phyloP scores from a whole-genome alignment of 2,329 filamentous ascomycete species.

The Fusarium chlamydosporum region DNA sequence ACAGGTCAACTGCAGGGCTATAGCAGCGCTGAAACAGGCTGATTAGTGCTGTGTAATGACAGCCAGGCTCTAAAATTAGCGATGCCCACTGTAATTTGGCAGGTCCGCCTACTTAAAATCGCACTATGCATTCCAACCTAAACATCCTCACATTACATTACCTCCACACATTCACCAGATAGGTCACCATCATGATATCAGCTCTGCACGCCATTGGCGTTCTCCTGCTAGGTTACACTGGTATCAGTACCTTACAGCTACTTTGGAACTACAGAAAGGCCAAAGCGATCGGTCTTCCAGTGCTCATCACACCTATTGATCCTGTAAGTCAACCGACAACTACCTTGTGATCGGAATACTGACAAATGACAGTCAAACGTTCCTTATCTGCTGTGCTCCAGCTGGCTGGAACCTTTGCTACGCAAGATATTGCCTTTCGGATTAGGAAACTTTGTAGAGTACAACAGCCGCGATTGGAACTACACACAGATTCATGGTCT shows the following conservation, averaged over 20 bases:
- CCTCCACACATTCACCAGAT: background rate
- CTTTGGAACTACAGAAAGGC: slow-evolving; percentile 39
- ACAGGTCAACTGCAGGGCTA: background rate
- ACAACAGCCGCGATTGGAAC: slow-evolving; percentile 46
- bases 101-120: slow-evolving; percentile 22
- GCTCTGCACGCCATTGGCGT: slow-evolving; percentile 9
- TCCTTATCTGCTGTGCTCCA: slow-evolving; percentile 30
- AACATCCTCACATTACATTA: background rate
- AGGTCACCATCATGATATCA: slow-evolving; percentile 25
- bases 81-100: slow-evolving; percentile 10
- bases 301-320: slow-evolving; percentile 39
- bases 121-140: background rate
- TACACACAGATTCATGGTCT: slow-evolving; percentile 41
- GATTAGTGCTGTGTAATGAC: background rate
- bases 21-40: background rate
- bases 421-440: slow-evolving; percentile 30
- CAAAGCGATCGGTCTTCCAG: slow-evolving; percentile 32
- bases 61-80: background rate
- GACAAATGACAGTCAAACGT: slow-evolving; percentile 15
- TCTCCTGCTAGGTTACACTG: slow-evolving; percentile 8
- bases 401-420: slow-evolving; percentile 30
- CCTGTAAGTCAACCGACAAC: slow-evolving; percentile 12
- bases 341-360: background rate
- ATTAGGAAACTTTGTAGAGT: slow-evolving; percentile 41
- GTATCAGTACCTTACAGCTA: slow-evolving; percentile 19